Conservation (phyloP, 2,329 filamentous ascomycete species). For the Plectosphaerella plurivora region DNA sequence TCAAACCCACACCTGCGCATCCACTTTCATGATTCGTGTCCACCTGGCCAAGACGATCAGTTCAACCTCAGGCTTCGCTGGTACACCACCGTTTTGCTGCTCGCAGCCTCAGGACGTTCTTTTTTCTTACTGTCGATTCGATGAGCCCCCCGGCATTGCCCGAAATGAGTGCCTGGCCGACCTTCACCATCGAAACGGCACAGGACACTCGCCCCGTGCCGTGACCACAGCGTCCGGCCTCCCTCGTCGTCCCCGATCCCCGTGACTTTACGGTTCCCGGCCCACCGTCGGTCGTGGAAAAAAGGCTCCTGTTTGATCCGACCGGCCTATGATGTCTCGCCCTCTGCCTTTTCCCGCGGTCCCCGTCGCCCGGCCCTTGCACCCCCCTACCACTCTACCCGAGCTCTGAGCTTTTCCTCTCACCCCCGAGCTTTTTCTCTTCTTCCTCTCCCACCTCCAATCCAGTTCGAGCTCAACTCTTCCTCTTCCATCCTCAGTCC, state of each 20-base stretch:
- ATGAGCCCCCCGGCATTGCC: conserved; percentile 1
- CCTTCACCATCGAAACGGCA: background rate
- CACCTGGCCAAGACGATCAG: background rate
- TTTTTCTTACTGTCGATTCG: background rate
- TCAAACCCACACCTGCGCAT: background rate
- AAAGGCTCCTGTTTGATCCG: conserved; percentile 7
- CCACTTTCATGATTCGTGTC: conserved; percentile 5
- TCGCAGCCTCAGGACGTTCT: background rate
- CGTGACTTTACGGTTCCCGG: conserved; percentile 1
- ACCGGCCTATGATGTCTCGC: conserved; percentile 12
- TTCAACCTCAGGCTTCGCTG: conserved; percentile 8
- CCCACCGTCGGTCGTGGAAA: background rate
- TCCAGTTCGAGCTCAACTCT: conserved; percentile 12
- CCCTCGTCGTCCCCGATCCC: background rate
- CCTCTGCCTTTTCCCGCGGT: conserved; percentile 13
- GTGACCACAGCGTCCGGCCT: background rate
- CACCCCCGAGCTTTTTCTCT: conserved; percentile 28
- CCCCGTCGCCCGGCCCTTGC: conserved; percentile 13
- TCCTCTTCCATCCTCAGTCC: conserved; percentile 11
- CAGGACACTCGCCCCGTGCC: background rate
- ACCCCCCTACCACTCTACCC: conserved; percentile 11
- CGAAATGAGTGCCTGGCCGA: background rate
- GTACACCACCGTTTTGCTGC: background rate
- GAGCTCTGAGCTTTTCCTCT: conserved; percentile 24
- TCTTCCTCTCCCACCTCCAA: conserved; percentile 34